These are phyloP conservation scores for Leccinum arenicola DNA, from an alignment of 768 basidiomycete genomes.

Conservation along the genomic window DNA sequence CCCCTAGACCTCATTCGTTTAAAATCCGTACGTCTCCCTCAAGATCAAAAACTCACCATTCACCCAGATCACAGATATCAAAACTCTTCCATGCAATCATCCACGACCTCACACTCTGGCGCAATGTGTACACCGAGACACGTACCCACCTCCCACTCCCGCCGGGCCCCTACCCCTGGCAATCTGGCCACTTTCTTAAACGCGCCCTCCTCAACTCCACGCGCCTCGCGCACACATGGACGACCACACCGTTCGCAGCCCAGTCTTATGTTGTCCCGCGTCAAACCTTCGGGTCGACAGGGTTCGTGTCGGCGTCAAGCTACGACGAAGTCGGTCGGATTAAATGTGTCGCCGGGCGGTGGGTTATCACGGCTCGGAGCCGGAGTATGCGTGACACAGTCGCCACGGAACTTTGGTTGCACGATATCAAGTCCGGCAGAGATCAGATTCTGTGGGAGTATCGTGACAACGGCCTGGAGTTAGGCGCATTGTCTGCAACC, in stretches of 20 bases:
- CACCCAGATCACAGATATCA: conserved; percentile 12
- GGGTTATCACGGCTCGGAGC: too few species aligned
- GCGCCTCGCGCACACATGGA: conserved; percentile 15
- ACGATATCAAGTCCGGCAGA: too few species aligned
- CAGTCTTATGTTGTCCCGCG: too few species aligned
- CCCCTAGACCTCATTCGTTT: conserved; percentile 16
- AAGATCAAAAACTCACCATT: background rate
- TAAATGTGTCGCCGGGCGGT: too few species aligned
- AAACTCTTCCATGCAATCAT: conserved; percentile 11
- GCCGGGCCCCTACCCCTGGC: conserved; percentile 6
- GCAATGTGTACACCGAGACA: conserved; percentile 4
- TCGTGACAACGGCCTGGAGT: too few species aligned
- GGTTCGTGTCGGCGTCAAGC: too few species aligned
- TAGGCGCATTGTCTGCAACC: conserved; percentile 7
- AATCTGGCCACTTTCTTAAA: conserved; percentile 13
- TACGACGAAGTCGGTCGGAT: too few species aligned
- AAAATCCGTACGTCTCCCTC: conserved; percentile 8
- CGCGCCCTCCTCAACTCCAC: conserved; percentile 14
- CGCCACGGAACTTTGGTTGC: too few species aligned
- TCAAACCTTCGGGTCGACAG: too few species aligned
- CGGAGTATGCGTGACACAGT: too few species aligned
- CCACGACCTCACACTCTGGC: conserved; percentile 13
- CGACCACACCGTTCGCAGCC: conserved; percentile 9
- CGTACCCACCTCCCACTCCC: background rate
- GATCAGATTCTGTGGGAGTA: too few species aligned